These are phyloP conservation scores for Allium cepa DNA, from an alignment of 106 monocot genomes.

Conservation along the genomic window DNA sequence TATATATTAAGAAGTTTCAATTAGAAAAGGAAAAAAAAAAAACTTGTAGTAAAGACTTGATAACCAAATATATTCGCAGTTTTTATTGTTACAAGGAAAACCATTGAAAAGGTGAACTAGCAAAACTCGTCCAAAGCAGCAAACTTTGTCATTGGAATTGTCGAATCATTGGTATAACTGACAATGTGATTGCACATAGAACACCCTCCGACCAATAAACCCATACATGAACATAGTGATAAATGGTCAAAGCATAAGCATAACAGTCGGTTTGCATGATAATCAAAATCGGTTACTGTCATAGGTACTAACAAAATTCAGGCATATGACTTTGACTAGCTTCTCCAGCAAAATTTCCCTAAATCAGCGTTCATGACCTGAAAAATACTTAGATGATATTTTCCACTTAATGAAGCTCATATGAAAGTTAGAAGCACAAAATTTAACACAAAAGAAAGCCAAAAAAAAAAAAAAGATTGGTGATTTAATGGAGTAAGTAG, in stretches of 20 bases:
- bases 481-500: too few relatives aligned
- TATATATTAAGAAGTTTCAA: too few relatives aligned
- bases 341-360: slow-evolving; percentile 78
- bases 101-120: too few relatives aligned
- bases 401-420: too few relatives aligned
- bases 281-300: not conserved
- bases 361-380: slow-evolving; percentile 79
- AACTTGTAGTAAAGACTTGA: too few relatives aligned
- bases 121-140: slow-evolving; percentile 72
- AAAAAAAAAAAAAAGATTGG: too few relatives aligned
- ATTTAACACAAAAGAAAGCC: too few relatives aligned
- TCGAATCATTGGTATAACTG: slow-evolving; percentile 80
- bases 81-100: too few relatives aligned
- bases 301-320: slow-evolving; percentile 64
- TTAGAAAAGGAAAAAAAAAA: not conserved
- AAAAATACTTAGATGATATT: not conserved
- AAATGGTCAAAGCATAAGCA: not conserved
- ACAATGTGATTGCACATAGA: slow-evolving; percentile 71
- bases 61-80: too few relatives aligned
- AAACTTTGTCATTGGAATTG: slow-evolving; percentile 98
- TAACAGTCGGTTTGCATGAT: not conserved
- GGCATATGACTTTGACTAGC: slow-evolving; percentile 69
- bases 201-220: slow-evolving; percentile 47
- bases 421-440: too few relatives aligned
- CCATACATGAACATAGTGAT: slow-evolving; percentile 9